Base-by-base conservation (phyloP, 2,329 filamentous ascomycete species). In the Arthrobotrys conoides region DNA sequence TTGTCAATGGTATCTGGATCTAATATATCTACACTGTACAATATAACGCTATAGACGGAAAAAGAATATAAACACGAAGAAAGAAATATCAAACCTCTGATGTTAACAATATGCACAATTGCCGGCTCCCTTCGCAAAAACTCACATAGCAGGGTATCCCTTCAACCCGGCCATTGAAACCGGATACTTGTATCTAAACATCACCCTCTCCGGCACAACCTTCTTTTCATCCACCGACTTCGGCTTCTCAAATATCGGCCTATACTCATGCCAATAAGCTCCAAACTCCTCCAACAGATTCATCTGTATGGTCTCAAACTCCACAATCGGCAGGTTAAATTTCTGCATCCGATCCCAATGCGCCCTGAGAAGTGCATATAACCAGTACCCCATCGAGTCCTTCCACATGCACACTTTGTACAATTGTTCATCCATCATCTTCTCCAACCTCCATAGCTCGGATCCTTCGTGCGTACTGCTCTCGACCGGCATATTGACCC, bases 251-350 rank as follows among this genome's bases (percentile, higher is more conserved):
- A 64, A 78, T n/a, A 68, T 27, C 44, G 73, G 73, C 44, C 73
- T 41, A 24, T 71, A 44, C 0, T 53, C 30, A 30, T 77, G 67
- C 73, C 73, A 77, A 49, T 68, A 78, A 5, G 46, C 46, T 24
- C 75, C 75, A 59, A 78, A 78, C 55, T 78, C 75, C 36, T 78
- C 75, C 68, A 78, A 41, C 8, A 78, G 0, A 57, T 78, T 78
- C n/a, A 64, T 44, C 75, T 78, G 75, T 51, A 30, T 44, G 0
- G 53, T 68, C 55, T 78, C 68, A 65, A 78, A 78, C 53, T 78
- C 75, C 51, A 20, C 51, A 30, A 72, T 46, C 8, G 75, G 68
- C 2, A 49, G 49, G 12, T 68, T 38, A 1, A 49, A 16, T 46
- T 14, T 0, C 33, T 41, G 20, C 68, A 65, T 78, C 9, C 44